Evolutionary conservation across 371 early-diverging fungal species (phyloP).

Genomic region (Actinomucor elegans): DNA sequence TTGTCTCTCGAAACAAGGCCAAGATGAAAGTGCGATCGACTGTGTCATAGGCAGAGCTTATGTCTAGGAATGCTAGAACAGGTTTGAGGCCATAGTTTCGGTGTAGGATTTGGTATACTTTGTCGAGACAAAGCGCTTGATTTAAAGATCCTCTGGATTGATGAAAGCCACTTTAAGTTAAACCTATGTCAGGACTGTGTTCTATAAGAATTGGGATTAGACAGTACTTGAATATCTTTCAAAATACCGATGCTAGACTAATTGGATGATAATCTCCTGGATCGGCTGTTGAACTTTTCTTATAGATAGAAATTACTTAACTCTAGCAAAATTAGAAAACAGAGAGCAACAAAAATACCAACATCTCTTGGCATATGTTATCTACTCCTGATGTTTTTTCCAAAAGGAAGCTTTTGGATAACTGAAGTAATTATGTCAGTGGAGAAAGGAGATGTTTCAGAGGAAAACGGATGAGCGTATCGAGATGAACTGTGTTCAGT

Average conservation of each 20-base stretch:
- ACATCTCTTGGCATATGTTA: constrained; percentile 26
- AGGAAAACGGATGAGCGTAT: no score
- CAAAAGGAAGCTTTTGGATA: no score
- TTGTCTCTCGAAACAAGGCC: no score
- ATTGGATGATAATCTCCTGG: constrained; percentile 6
- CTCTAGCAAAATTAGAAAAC: constrained; percentile 16
- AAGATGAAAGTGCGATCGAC: no score
- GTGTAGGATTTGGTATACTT: not conserved
- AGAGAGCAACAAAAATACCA: not conserved
- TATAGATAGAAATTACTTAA: constrained; percentile 26
- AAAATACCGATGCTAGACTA: not conserved
- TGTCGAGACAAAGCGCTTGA: constrained; percentile 23
- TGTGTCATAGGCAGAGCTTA: constrained; percentile 19
- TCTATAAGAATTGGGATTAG: no score
- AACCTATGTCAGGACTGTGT: constrained; percentile 4
- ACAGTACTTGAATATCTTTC: no score
- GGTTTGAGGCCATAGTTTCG: not conserved
- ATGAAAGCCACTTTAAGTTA: constrained; percentile 36
- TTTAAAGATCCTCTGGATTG: constrained; percentile 17
- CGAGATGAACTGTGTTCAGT: no score
- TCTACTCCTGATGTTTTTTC: constrained; percentile 29
- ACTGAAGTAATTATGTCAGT: not conserved
- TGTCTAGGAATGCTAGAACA: constrained; percentile 16
- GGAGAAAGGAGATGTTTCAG: no score
- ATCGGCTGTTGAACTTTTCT: constrained; percentile 1